phyloP scores from a whole-genome alignment of 768 basidiomycete species.

The Wakefieldia striispora region DNA sequence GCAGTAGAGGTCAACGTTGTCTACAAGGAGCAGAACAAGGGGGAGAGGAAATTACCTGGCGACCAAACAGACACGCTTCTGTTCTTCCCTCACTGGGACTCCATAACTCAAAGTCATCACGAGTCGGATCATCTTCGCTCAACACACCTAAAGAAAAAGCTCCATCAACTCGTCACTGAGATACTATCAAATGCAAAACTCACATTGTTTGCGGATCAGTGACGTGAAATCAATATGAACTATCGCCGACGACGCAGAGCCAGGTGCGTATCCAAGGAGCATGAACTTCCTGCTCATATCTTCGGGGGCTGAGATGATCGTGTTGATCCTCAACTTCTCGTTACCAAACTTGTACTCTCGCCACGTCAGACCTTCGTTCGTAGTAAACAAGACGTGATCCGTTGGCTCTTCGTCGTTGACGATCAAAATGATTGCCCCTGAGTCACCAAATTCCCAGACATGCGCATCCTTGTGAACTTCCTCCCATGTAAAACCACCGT shows the following conservation, averaged over 20 bases:
- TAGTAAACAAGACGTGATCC: slow-evolving; percentile 85
- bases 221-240: slow-evolving; percentile 88
- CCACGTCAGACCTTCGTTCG: slow-evolving; percentile 88
- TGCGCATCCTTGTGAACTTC: slow-evolving; percentile 98
- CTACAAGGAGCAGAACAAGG: background rate
- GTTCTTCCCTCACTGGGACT: slow-evolving; percentile 87
- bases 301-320: slow-evolving; percentile 83
- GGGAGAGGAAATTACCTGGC: slow-evolving; percentile 55
- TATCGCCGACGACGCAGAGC: slow-evolving; percentile 45
- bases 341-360: slow-evolving; percentile 77
- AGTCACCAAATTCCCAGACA: slow-evolving; percentile 97
- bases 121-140: slow-evolving; percentile 62
- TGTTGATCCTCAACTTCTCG: slow-evolving; percentile 67
- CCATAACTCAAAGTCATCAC: slow-evolving; percentile 98
- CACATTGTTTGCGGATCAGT: slow-evolving; percentile 75
- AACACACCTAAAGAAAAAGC: slow-evolving; percentile 54
- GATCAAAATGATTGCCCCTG: slow-evolving; percentile 89
- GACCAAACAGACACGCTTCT: slow-evolving; percentile 89
- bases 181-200: slow-evolving; percentile 27
- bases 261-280: slow-evolving; percentile 65
- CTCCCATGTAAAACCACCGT: slow-evolving; percentile 97
- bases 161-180: background rate
- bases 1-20: background rate
- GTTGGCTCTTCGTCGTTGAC: slow-evolving; percentile 95
- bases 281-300: slow-evolving; percentile 94